A percentile compares a stretch with the other conserved stretches of the same genome.
phyloP scores from a whole-genome alignment of 2,329 filamentous ascomycete species.

The Paracamarosporium sp. region DNA sequence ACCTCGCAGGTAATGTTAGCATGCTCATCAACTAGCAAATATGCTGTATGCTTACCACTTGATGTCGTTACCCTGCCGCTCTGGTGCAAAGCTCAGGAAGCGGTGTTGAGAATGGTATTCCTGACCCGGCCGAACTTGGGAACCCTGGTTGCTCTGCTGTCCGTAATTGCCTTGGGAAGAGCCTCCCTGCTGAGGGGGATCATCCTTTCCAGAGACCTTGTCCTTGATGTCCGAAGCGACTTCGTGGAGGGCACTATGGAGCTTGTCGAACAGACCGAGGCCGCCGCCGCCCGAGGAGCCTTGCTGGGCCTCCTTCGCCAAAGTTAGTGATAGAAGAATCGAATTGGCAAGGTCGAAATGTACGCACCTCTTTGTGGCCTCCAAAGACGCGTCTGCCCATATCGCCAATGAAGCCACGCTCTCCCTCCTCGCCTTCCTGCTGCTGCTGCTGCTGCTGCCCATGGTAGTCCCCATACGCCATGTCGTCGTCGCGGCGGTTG shows the following conservation, averaged over 20 bases:
- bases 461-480: slow-evolving; percentile 61
- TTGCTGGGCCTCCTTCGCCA: slow-evolving; percentile 27
- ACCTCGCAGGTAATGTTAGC: neutral
- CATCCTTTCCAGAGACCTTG: slow-evolving; percentile 54
- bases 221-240: slow-evolving; percentile 60
- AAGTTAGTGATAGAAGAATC: neutral
- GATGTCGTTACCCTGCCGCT: slow-evolving; percentile 72
- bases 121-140: slow-evolving; percentile 35
- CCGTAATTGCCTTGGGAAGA: slow-evolving; percentile 28
- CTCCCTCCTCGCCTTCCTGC: slow-evolving; percentile 47
- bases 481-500: slow-evolving; percentile 54
- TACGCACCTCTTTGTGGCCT: slow-evolving; percentile 39
- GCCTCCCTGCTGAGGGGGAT: slow-evolving; percentile 47
- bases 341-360: neutral
- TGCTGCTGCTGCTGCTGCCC: slow-evolving; percentile 30
- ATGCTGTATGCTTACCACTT: slow-evolving; percentile 87
- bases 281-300: slow-evolving; percentile 39
- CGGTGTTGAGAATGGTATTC: slow-evolving; percentile 55
- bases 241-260: slow-evolving; percentile 60
- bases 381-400: slow-evolving; percentile 56
- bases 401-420: slow-evolving; percentile 61
- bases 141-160: slow-evolving; percentile 23
- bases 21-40: neutral
- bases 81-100: slow-evolving; percentile 72
- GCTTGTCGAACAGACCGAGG: slow-evolving; percentile 61